Base-by-base conservation (phyloP, 768 basidiomycete species). In the Suillus tomentosus region DNA sequence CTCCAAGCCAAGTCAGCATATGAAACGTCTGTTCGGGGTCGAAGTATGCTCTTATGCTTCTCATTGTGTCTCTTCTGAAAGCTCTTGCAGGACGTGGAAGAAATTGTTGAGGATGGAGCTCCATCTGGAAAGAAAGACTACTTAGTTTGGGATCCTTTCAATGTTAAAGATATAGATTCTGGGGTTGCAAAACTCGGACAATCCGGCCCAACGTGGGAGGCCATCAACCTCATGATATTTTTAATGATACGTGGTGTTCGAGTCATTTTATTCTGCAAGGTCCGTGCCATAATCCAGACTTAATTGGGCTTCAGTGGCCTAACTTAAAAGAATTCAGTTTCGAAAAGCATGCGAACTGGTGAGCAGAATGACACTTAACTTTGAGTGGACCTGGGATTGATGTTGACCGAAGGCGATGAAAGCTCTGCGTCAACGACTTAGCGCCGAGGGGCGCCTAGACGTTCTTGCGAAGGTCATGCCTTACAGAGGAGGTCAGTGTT, bases 231-330 rank as follows among this genome's bases (percentile, higher is more conserved):
- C 53, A 92, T 95, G 87, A 80, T 84, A 54, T 92, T 85, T 72
- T 76, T 96, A 59, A 93, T 96, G 91, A 88, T 88, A 64, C 82
- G 85, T 3, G 94, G 94, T 3, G 74, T 95, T 37, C 80, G 92
- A 39, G 87, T 89, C 5, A 95, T 96, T 65, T 76, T 96, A n/a
- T 96, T 96, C 72, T 95, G 93, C 80, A 91, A 92, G 80, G 92
- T 89, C 60, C 17, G 68, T 67, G 58, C 19, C 45, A 42, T 58
- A 40, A 42, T 42, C 17, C 10, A 39, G 14, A 13, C 14, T 54
- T 31, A 39, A 50, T 4, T 31, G 17, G 17, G 36, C 10, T 27
- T 50, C 36, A 10, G 15, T 50, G 15, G 45, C 37, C 60, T 22
- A 61, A 3, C 37, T 61, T 24, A 61, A 3, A 1, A 27, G 31